Conservation (phyloP, 208 protist species). For the Trypanosoma avium region DNA sequence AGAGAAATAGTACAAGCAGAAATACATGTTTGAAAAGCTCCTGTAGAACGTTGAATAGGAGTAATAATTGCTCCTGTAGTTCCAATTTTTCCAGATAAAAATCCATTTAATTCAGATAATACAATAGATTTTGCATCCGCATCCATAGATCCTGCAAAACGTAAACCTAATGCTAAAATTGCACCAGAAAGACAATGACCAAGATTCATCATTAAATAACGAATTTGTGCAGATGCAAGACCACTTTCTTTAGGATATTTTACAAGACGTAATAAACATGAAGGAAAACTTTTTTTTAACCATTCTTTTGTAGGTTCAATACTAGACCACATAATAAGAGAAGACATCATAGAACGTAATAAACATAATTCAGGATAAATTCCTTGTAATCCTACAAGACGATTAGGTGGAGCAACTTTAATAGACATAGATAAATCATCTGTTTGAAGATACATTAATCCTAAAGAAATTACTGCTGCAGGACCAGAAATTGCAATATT, state of each 20-base stretch:
- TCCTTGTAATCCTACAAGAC: slow-evolving; percentile 57
- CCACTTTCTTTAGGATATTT: slow-evolving; percentile 25
- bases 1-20: slow-evolving; percentile 67
- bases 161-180: slow-evolving; percentile 70
- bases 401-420: slow-evolving; percentile 50
- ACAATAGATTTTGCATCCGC: slow-evolving; percentile 47
- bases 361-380: slow-evolving; percentile 71
- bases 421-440: slow-evolving; percentile 46
- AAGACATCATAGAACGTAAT: slow-evolving; percentile 73
- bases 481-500: slow-evolving; percentile 69
- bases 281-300: slow-evolving; percentile 49
- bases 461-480: slow-evolving; percentile 68
- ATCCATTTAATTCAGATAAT: slow-evolving; percentile 68
- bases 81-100: slow-evolving; percentile 59
- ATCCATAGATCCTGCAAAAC: slow-evolving; percentile 81
- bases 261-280: slow-evolving; percentile 37
- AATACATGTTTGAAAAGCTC: slow-evolving; percentile 73
- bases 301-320: slow-evolving; percentile 55
- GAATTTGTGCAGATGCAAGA: slow-evolving; percentile 58
- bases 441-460: slow-evolving; percentile 77
- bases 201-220: slow-evolving; percentile 78
- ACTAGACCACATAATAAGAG: slow-evolving; percentile 59
- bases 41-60: slow-evolving; percentile 63
- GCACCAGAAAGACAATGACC: slow-evolving; percentile 75
- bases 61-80: slow-evolving; percentile 47